Conservation (phyloP, 2,329 filamentous ascomycete genomes). For the Diplodia corticola region DNA sequence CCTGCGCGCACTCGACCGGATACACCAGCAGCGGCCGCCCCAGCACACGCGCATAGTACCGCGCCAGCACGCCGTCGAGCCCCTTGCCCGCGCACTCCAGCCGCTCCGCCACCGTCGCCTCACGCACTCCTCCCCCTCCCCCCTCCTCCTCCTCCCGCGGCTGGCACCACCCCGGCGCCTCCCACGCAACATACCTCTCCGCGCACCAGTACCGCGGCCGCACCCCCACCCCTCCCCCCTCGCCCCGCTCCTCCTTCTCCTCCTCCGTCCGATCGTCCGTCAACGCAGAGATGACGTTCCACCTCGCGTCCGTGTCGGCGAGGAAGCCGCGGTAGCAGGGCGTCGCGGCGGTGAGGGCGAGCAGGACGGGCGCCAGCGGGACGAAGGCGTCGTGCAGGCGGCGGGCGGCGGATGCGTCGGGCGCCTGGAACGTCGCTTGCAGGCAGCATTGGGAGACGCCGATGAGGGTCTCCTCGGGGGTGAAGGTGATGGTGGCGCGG, state of each 20-base stretch:
- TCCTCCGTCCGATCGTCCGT: background rate
- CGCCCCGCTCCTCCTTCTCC: no score
- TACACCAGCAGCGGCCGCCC: background rate
- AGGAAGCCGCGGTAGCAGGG: background rate
- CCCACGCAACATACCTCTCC: background rate
- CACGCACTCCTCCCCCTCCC: background rate
- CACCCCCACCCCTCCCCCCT: accelerated
- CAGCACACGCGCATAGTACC: background rate
- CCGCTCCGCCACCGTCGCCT: background rate
- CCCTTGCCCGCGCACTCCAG: background rate
- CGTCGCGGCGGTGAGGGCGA: no score
- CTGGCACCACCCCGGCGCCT: background rate
- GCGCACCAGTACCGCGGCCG: background rate
- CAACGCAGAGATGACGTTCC: background rate
- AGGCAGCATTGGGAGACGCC: no score
- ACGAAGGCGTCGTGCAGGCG: no score
- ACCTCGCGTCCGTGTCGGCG: background rate
- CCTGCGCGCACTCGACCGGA: background rate
- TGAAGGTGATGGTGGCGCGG: no score
- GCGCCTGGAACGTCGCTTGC: no score
- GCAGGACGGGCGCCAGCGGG: no score
- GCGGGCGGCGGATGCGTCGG: no score
- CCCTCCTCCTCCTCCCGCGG: background rate
- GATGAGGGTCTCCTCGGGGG: no score
- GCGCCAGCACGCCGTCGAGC: background rate